These are phyloP conservation scores for Sporodiniella umbellata DNA, from an alignment of 371 early-diverging fungal species.

Conservation along the genomic window DNA sequence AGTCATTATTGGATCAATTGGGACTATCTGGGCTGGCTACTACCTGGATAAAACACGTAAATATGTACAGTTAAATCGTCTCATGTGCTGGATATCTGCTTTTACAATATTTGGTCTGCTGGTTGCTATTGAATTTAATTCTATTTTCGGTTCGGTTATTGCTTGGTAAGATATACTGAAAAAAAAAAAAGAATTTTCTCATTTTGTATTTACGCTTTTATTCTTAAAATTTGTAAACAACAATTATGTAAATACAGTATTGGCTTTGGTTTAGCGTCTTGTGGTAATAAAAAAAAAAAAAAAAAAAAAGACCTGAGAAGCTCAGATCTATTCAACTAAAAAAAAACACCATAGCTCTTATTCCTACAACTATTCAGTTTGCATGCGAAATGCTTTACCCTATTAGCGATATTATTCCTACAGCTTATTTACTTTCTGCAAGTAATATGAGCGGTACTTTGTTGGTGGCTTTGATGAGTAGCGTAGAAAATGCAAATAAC, in stretches of 20 bases:
- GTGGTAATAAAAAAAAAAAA: conserved; percentile 23
- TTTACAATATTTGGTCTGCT: conserved; percentile 28
- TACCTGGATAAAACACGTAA: conserved; percentile 38
- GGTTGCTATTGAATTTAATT: conserved; percentile 22
- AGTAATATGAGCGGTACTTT: conserved; percentile 42
- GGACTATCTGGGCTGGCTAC: conserved; percentile 35
- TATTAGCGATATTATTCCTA: conserved; percentile 46
- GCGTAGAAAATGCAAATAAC: conserved; percentile 22
- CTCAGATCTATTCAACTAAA: no score
- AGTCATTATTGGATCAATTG: conserved; percentile 39
- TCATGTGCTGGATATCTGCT: conserved; percentile 20
- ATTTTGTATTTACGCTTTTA: no score
- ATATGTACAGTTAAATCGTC: conserved; percentile 30
- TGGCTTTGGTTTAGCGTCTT: conserved; percentile 42
- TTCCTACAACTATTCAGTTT: conserved; percentile 49
- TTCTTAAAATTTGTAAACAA: no score
- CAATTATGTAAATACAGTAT: no score
- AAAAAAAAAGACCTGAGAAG: no score
- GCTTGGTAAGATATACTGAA: conserved; percentile 19
- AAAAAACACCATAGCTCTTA: conserved; percentile 47
- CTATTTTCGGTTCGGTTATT: conserved; percentile 24
- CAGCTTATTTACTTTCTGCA: conserved; percentile 42
- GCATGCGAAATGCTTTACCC: conserved; percentile 43
- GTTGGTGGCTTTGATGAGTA: conserved; percentile 41
- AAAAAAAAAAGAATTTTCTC: not conserved